Conservation (phyloP, 2,329 filamentous ascomycete genomes). For the Monosporascus sp. region DNA sequence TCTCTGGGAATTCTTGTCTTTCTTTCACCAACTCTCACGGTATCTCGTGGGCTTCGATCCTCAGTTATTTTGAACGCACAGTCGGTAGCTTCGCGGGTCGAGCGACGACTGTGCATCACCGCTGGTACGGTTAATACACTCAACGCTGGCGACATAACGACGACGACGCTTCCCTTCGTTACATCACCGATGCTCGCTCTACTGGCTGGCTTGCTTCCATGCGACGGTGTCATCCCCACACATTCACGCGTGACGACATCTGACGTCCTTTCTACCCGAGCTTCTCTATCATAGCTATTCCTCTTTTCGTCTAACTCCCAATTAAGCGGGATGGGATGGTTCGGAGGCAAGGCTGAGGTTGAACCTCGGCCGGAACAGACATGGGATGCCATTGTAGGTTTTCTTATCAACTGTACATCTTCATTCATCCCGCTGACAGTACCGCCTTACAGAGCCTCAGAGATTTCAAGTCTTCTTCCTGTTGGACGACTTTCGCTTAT, state of each 20-base stretch:
- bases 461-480: constrained; percentile 82
- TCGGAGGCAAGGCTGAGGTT: constrained; percentile 54
- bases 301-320: constrained; percentile 4
- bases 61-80: constrained; percentile 23
- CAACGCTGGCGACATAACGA: constrained; percentile 7
- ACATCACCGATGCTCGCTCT: not conserved
- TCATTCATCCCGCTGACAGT: constrained; percentile 1
- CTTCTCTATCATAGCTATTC: constrained; percentile 7
- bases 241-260: constrained; percentile 7
- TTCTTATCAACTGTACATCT: constrained; percentile 1
- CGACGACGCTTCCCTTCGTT: constrained; percentile 1
- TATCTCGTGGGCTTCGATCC: constrained; percentile 13
- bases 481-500: constrained; percentile 74
- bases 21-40: constrained; percentile 5
- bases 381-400: constrained; percentile 85
- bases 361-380: constrained; percentile 77
- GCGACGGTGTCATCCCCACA: not conserved
- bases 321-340: constrained; percentile 56
- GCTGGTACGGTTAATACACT: constrained; percentile 30
- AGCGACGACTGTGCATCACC: constrained; percentile 40
- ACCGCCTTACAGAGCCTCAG: constrained; percentile 37
- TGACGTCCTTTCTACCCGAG: constrained; percentile 14
- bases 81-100: constrained; percentile 47
- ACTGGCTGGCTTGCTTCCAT: not conserved
- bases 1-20: constrained; percentile 6